Evolutionary conservation across 164 flowering plant species (phyloP), one percentile per base, ranked within the genome.

Genomic region (Berberis vulgaris): DNA sequence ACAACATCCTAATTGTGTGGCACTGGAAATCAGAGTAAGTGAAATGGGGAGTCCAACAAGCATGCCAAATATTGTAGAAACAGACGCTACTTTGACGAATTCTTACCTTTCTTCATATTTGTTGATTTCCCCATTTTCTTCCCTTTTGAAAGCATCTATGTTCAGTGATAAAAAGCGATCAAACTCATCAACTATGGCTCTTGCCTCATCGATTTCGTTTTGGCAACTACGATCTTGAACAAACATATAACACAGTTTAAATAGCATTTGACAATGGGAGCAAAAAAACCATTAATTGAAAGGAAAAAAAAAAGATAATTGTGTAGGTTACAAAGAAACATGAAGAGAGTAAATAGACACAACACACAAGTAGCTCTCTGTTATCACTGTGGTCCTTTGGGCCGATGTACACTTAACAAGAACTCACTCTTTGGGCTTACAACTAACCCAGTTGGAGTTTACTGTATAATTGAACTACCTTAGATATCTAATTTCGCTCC

Each of bases 211-310:
- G 50, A 91, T 79, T 65, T 86, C 96, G 72, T 55, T 83, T 74
- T 91, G 93, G 67, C 87, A 87, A 76, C 99, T 77, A 76, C 96
- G 74, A 94, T 91, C 99, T 89, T 73, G 61, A 76, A 61, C 44
- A 41, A 3, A 49, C 4, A 46, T 50, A 61, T 62, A 41, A 60
- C 38, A 40, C 11, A 4, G n/a, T 11, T 52, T 6, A 52, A 7
- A 52, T 26, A 26, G 26, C 26, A 26, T 26, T 26, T 26, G 26
- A 26, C 26, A 26, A 26, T 26, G 26, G 26, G 26, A 26, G 26
- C 26, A 26, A 26, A 26, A 26, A 26, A 26, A 26, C 26, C 26
- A 26, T 26, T 26, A 26, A 26, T 26, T 26, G 26, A 26, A 26
- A 26, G 26, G 26, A 26, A 26, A 26, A 26, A 26, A 26, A 26